Evolutionary conservation across 2,329 filamentous ascomycete species (phyloP), one percentile per base, ranked within the genome.

Genomic region (Dactylellina parvicollis): DNA sequence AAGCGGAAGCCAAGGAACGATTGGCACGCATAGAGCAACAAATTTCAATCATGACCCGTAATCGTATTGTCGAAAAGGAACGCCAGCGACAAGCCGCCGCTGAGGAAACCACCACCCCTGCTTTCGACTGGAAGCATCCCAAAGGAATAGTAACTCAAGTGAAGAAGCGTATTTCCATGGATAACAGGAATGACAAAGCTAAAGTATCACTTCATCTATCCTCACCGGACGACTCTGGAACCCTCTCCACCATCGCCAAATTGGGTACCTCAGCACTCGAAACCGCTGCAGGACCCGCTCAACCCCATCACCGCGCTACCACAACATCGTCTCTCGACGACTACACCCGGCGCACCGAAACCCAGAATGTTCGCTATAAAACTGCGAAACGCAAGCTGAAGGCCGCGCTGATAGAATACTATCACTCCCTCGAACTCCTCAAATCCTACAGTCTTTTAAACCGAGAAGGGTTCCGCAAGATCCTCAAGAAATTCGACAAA

Each of bases 401-500:
- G 81, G 83, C 92, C 50, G 95, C 95, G 0, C 81, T 98, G 54
- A 91, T 96, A 78, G 95, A 98, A 80, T 96, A 92, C 80, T 98
- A 99, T 80, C 89, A 94, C 18, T 90, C 91, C 0, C 84, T 99
- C 12, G 95, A 99, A 79, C 83, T 98, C 47, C 85, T 99, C 70
- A 98, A 97, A 82, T 91, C 92, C 0, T 99, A 96, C 78, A 90
- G 92, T 1, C 83, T 96, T 20, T 84, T 97, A 12, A 99, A 99
- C 80, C 87, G 92, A 52, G 96, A 92, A 0, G 95, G 92, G 0
- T 98, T 98, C 79, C 89, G 93, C 30, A 99, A 99, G 81, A 92
- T 99, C 79, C 97, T 96, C 82, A 99, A 99, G 81, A 99, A 99
- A 81, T 98, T 96, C 80, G 93, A 98, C 84, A 99, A 98, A 82